A percentile compares a stretch with the other conserved stretches of the same genome.
These are phyloP conservation scores for Agaricus blazei DNA, from an alignment of 768 basidiomycete genomes.

Conservation along the genomic window DNA sequence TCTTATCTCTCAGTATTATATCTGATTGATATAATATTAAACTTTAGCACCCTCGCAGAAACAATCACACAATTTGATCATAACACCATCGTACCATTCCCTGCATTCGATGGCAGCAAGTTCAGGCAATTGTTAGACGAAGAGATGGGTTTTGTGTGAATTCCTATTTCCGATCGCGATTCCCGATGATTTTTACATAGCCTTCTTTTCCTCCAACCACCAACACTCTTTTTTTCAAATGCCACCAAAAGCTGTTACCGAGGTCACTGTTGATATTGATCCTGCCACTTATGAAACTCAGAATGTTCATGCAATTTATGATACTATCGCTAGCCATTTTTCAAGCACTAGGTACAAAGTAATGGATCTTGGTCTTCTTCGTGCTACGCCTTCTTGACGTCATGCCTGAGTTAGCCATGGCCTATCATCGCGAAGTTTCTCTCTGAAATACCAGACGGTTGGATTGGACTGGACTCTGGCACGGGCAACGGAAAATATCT, in stretches of 20 bases:
- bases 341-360: conserved; percentile 89
- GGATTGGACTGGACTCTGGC: conserved; percentile 90
- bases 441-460: conserved; percentile 63
- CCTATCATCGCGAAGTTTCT: conserved; percentile 80
- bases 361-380: background rate
- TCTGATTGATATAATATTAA: background rate
- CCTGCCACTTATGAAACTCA: conserved; percentile 58
- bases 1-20: background rate
- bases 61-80: conserved; percentile 47
- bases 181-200: background rate
- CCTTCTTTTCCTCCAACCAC: conserved; percentile 8
- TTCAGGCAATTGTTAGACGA: conserved; percentile 70
- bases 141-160: conserved; percentile 64
- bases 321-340: conserved; percentile 83
- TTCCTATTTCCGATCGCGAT: conserved; percentile 5
- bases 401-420: conserved; percentile 63
- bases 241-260: conserved; percentile 30
- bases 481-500: conserved; percentile 99
- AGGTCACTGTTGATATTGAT: conserved; percentile 40
- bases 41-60: conserved; percentile 45
- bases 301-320: conserved; percentile 83
- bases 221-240: conserved; percentile 15
- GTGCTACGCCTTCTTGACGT: background rate
- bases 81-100: conserved; percentile 49
- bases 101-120: conserved; percentile 59